Evolutionary conservation across 495 filamentous ascomycete genomes (phyloP).

Genomic region (Annulohypoxylon bovei): DNA sequence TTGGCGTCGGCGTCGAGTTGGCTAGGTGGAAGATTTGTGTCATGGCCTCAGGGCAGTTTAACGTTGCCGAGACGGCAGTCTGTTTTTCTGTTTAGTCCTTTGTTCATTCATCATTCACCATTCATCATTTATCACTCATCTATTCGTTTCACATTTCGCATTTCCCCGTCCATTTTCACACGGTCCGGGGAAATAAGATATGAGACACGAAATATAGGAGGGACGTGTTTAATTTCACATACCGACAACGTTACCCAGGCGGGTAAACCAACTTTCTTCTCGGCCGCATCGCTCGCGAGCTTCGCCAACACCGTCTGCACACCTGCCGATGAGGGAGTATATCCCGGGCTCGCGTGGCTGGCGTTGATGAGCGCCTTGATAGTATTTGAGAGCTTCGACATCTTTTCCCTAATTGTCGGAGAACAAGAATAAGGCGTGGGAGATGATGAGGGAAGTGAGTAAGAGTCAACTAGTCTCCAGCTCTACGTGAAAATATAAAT

Average conservation of each 20-base stretch:
- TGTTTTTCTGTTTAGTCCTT: constrained; percentile 41
- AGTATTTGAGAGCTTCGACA: constrained; percentile 74
- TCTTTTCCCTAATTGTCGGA: constrained; percentile 39
- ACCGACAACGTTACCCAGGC: constrained; percentile 48
- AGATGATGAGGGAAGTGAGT: not conserved
- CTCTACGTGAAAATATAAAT: not conserved
- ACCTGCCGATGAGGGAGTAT: constrained; percentile 61
- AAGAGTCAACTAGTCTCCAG: not conserved
- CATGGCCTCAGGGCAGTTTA: constrained; percentile 77
- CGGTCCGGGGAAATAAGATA: not conserved
- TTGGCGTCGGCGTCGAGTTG: constrained; percentile 23
- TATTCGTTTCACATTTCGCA: not conserved
- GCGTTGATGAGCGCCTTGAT: constrained; percentile 79
- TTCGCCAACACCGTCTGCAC: constrained; percentile 64
- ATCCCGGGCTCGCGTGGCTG: constrained; percentile 71
- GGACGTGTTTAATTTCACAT: constrained; percentile 24
- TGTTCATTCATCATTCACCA: not conserved
- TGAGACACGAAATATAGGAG: not conserved
- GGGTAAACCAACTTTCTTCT: constrained; percentile 55
- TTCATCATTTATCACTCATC: too few species aligned
- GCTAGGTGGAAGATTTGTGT: constrained; percentile 47
- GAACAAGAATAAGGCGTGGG: not conserved
- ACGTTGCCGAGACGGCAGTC: constrained; percentile 77
- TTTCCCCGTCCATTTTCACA: not conserved
- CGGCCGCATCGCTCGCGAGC: constrained; percentile 60